Conservation (phyloP, 306 rosid species). For the Acacia confusa region DNA sequence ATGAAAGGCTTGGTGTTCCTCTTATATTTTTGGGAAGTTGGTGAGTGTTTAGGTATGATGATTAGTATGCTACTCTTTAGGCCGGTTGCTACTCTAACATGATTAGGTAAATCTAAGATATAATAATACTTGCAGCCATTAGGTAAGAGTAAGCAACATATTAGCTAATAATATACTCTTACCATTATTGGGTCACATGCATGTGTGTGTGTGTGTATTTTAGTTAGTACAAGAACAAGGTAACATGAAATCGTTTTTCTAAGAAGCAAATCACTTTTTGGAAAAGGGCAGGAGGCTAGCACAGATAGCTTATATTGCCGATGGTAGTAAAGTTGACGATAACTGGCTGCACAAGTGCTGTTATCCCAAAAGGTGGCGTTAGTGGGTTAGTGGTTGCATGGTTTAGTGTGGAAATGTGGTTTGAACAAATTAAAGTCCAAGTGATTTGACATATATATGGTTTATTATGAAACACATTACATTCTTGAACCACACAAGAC, state of each 20-base stretch:
- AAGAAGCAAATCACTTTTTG: neutral
- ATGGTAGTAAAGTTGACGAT: neutral
- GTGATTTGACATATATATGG: neutral
- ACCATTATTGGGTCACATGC: neutral
- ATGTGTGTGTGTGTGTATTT: neutral
- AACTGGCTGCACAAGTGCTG: neutral
- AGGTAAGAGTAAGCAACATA: neutral
- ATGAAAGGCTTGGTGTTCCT: neutral
- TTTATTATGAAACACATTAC: neutral
- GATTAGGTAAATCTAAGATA: neutral
- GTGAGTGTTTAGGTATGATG: neutral
- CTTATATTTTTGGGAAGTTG: neutral
- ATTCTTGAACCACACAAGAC: neutral
- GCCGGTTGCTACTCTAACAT: neutral
- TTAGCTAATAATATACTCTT: neutral
- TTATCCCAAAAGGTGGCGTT: neutral
- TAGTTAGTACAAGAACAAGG: neutral
- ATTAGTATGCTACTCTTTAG: neutral
- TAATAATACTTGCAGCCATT: neutral
- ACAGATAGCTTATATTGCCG: neutral
- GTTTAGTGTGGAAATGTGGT: neutral
- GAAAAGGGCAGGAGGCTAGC: neutral
- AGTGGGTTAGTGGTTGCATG: neutral
- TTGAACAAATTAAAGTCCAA: neutral
- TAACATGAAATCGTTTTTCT: neutral